A percentile compares a stretch with the other conserved stretches of the same genome.
These are phyloP conservation scores for Globisporangium radiosum DNA, from an alignment of 352 stramenopile species.

Conservation along the genomic window DNA sequence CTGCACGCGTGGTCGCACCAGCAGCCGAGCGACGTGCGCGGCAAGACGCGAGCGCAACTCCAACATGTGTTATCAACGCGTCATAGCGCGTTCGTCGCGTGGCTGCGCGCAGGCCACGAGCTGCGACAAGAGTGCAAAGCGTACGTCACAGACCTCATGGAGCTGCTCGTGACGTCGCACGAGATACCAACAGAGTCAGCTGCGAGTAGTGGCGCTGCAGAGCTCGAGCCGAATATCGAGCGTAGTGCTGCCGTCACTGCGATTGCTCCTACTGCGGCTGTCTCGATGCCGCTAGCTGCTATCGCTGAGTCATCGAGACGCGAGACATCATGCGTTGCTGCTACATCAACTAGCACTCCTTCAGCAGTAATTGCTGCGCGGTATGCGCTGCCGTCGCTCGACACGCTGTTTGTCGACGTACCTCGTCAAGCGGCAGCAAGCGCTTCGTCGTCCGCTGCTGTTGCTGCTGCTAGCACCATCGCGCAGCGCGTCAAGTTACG, in stretches of 20 bases:
- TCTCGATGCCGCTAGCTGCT: too few species aligned
- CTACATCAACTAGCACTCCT: too few species aligned
- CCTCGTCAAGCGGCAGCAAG: neutral
- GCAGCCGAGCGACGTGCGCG: slow-evolving; percentile 33
- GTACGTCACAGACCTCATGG: slow-evolving; percentile 77
- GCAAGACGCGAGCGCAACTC: slow-evolving; percentile 50
- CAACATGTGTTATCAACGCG: slow-evolving; percentile 36
- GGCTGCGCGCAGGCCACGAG: slow-evolving; percentile 85
- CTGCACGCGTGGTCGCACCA: slow-evolving; percentile 78
- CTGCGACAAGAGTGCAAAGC: slow-evolving; percentile 84
- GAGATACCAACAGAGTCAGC: too few species aligned
- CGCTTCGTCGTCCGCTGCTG: neutral
- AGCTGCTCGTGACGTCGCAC: slow-evolving; percentile 51
- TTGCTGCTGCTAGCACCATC: neutral
- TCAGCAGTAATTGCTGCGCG: neutral
- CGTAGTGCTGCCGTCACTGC: neutral
- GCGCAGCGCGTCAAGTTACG: slow-evolving; percentile 7
- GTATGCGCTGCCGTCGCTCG: neutral
- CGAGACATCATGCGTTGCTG: neutral
- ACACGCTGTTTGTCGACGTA: slow-evolving; percentile 3
- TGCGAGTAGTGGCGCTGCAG: neutral
- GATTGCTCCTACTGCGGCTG: too few species aligned
- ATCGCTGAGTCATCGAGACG: neutral
- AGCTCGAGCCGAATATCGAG: neutral
- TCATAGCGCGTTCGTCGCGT: slow-evolving; percentile 82